These are phyloP conservation scores for Irpex rosettiformis DNA, from an alignment of 1,284 basidiomycete species.

Conservation along the genomic window DNA sequence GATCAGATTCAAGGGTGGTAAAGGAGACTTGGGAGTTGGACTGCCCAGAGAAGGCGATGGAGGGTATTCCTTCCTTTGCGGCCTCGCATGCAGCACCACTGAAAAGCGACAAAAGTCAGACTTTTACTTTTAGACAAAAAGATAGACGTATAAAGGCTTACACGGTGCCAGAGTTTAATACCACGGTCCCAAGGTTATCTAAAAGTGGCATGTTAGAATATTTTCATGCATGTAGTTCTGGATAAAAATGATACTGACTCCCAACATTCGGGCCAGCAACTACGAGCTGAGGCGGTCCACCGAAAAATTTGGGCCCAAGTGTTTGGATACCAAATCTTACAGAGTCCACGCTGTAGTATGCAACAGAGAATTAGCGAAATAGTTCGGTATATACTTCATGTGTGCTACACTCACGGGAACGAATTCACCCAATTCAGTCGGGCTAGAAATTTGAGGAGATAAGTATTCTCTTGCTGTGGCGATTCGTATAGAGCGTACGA, in stretches of 20 bases:
- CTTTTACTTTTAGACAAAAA: too few relatives aligned
- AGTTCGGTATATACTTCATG: conserved; percentile 30
- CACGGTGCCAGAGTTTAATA: conserved; percentile 41
- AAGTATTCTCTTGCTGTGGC: neutral
- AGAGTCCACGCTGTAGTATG: conserved; percentile 35
- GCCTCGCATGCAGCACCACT: conserved; percentile 51
- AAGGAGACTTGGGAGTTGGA: conserved; percentile 41
- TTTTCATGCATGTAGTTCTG: neutral
- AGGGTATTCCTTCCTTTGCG: conserved; percentile 42
- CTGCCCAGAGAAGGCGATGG: conserved; percentile 46
- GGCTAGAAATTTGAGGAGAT: conserved; percentile 12
- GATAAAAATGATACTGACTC: conserved; percentile 28
- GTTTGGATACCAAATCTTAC: conserved; percentile 46
- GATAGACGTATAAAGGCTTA: conserved; percentile 22
- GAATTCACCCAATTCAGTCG: conserved; percentile 34
- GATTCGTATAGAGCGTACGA: too few relatives aligned
- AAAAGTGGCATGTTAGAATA: neutral
- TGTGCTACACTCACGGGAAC: conserved; percentile 28
- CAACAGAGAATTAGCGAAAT: neutral
- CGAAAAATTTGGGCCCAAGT: conserved; percentile 41
- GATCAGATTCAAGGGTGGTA: conserved; percentile 38
- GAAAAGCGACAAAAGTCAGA: too few relatives aligned
- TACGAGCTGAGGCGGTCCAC: conserved; percentile 43
- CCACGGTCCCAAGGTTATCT: conserved; percentile 37
- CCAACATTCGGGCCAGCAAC: conserved; percentile 49